phyloP scores from a whole-genome alignment of 495 filamentous ascomycete genomes.

The Paragyromitra xinjiangensis region DNA sequence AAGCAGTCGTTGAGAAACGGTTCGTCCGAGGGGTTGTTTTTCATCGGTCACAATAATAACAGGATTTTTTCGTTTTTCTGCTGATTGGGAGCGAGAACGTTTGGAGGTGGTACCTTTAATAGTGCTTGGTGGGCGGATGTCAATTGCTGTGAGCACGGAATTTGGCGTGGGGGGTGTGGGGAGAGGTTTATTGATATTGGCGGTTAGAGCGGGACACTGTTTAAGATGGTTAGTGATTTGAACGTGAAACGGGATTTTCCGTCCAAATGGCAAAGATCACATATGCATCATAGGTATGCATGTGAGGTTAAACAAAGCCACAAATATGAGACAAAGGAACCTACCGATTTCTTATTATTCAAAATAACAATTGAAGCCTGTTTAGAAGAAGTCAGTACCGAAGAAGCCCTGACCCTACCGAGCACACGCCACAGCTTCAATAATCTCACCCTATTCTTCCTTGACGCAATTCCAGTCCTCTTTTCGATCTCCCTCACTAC shows the following conservation, averaged over 20 bases:
- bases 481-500: slow-evolving; percentile 81
- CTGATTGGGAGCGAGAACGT: slow-evolving; percentile 21
- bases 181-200: slow-evolving; percentile 49
- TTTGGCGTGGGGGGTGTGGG: slow-evolving; percentile 38
- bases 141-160: slow-evolving; percentile 39
- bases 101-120: slow-evolving; percentile 8
- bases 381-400: slow-evolving; percentile 13
- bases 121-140: slow-evolving; percentile 29
- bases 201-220: slow-evolving; percentile 39
- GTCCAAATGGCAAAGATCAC: neutral
- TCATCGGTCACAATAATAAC: slow-evolving; percentile 21
- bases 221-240: slow-evolving; percentile 18
- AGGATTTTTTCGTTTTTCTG: slow-evolving; percentile 16
- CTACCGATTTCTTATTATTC: slow-evolving; percentile 32
- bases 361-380: slow-evolving; percentile 32
- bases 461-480: slow-evolving; percentile 75
- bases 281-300: neutral
- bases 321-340: slow-evolving; percentile 9
- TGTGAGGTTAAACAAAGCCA: neutral
- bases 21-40: slow-evolving; percentile 15
- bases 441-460: slow-evolving; percentile 46
- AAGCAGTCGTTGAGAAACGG: slow-evolving; percentile 20
- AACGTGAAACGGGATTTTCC: neutral
- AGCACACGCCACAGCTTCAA: neutral
- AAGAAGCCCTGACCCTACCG: neutral